Base-by-base conservation (phyloP, 495 filamentous ascomycete species). In the Xeromyces bisporus region DNA sequence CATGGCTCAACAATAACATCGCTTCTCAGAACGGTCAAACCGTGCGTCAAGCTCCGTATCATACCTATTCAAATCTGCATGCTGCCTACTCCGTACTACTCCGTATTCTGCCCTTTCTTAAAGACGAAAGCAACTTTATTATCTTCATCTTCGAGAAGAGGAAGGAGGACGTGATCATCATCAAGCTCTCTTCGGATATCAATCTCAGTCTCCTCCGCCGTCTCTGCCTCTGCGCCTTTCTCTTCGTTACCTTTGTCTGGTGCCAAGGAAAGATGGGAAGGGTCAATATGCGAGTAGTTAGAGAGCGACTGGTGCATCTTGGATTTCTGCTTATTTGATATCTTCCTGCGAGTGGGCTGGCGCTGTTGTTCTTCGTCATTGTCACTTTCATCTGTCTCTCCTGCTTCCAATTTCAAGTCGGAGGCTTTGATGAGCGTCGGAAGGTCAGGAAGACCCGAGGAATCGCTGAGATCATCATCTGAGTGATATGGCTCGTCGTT, bases 221-320 rank as follows among this genome's bases (percentile, higher is more conserved):
- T 43, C 0, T 35, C 29, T 6, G 15, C 18, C 14, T 16, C 33
- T 2, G 26, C 16, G 13, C 20, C 5, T 4, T 21, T 4, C 9
- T 9, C 20, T n/a, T n/a, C n/a, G n/a, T n/a, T n/a, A n/a, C n/a
- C 26, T 9, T 30, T 15, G 15, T 15, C 9, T 31, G n/a, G 20
- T 23, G 15, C 36, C n/a, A n/a, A n/a, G 23, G 29, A 50, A 28
- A 47, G 34, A 35, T 41, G 58, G 33, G 60, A 46, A 6, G 73
- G 65, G 36, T 79, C 69, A 27, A 83, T 66, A 42, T 85, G 79
- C 27, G 53, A 38, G 48, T 82, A 84, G 28, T 67, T 58, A 53
- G 80, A 75, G 26, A 85, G 48, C 15, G 66, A 62, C 25, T 73
- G 56, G 16, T 60, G 54, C 50, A 77, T 67, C 34, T 64, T 66